Evolutionary conservation across 495 filamentous ascomycete genomes (phyloP).

Genomic region (Lophiostoma macrostomum): DNA sequence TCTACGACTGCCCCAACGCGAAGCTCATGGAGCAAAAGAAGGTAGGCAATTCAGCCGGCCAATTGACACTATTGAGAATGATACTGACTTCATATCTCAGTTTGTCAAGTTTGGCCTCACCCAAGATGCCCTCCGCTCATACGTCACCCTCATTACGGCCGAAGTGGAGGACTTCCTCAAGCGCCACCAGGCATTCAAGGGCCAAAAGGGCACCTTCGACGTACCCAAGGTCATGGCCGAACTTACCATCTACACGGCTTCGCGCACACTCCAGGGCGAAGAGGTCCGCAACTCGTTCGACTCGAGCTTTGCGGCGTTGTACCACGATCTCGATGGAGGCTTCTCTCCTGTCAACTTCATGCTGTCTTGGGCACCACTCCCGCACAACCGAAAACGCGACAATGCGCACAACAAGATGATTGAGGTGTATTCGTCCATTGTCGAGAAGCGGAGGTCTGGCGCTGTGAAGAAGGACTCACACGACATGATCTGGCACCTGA

Average conservation of each 20-base stretch:
- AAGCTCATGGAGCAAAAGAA: constrained; percentile 72
- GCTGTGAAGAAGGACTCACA: constrained; percentile 53
- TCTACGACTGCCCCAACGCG: constrained; percentile 64
- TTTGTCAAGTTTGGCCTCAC: constrained; percentile 67
- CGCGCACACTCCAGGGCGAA: constrained; percentile 61
- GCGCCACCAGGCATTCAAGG: constrained; percentile 48
- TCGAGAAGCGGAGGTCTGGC: constrained; percentile 50
- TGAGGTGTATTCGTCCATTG: constrained; percentile 59
- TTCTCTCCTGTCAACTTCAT: constrained; percentile 66
- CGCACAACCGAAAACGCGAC: constrained; percentile 60
- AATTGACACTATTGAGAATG: not conserved
- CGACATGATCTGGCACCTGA: constrained; percentile 69
- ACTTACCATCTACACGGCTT: constrained; percentile 65
- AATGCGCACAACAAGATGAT: constrained; percentile 56
- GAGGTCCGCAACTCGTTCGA: constrained; percentile 62
- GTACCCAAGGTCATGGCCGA: constrained; percentile 56
- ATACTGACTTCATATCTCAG: constrained; percentile 36
- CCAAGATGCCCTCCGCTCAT: constrained; percentile 59
- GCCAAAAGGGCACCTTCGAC: constrained; percentile 50
- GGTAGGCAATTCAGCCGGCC: constrained; percentile 38
- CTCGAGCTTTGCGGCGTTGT: constrained; percentile 60
- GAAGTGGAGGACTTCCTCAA: constrained; percentile 55
- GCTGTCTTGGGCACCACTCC: constrained; percentile 60
- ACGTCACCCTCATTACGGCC: constrained; percentile 55
- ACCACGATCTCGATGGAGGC: constrained; percentile 65